Conservation (phyloP, 2,329 filamentous ascomycete genomes). For the Hirsutella minnesotensis region DNA sequence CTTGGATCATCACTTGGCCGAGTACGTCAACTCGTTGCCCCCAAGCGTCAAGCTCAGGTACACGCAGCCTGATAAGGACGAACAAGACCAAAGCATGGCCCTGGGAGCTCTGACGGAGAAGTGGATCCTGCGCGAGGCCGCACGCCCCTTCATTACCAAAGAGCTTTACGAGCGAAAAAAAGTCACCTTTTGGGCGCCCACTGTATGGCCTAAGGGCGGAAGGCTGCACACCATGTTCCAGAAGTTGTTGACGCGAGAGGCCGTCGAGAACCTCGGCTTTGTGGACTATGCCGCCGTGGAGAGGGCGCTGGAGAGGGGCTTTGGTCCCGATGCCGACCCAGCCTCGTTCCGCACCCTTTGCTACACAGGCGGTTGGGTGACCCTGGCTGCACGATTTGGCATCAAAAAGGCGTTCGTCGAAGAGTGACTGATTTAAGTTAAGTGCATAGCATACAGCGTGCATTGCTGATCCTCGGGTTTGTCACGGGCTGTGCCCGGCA, state of each 20-base stretch:
- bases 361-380: slow-evolving; percentile 29
- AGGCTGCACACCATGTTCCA: slow-evolving; percentile 25
- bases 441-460: too few relatives aligned
- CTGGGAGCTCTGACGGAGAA: slow-evolving; percentile 26
- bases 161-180: slow-evolving; percentile 38
- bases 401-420: too few relatives aligned
- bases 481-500: too few relatives aligned
- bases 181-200: slow-evolving; percentile 33
- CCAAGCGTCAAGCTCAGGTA: slow-evolving; percentile 3
- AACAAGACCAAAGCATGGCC: slow-evolving; percentile 4
- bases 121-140: slow-evolving; percentile 37
- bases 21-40: slow-evolving; percentile 5
- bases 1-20: slow-evolving; percentile 12
- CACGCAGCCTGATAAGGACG: not conserved
- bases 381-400: too few relatives aligned
- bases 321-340: slow-evolving; percentile 20
- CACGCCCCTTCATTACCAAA: slow-evolving; percentile 35
- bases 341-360: slow-evolving; percentile 24
- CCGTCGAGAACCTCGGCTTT: slow-evolving; percentile 26
- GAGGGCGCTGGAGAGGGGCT: slow-evolving; percentile 23
- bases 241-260: slow-evolving; percentile 20
- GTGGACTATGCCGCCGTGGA: slow-evolving; percentile 23
- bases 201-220: slow-evolving; percentile 25
- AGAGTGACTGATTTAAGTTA: too few relatives aligned
- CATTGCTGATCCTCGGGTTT: too few relatives aligned